Base-by-base conservation (phyloP, 495 filamentous ascomycete species). In the Annulohypoxylon maeteangense region DNA sequence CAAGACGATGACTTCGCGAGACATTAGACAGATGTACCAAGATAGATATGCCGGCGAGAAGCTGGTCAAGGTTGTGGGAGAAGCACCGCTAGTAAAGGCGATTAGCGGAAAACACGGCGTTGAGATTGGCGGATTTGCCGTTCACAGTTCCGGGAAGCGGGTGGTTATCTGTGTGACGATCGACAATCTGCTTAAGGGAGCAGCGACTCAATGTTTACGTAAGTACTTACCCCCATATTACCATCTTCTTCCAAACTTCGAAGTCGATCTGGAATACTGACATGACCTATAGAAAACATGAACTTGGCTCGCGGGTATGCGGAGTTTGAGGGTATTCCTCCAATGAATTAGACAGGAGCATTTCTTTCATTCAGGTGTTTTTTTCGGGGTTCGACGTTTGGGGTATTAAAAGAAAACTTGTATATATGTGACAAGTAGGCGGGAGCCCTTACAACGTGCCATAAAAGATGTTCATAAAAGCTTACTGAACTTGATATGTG, bases 111-210 rank as follows among this genome's bases (percentile, higher is more conserved):
- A 90, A 81, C 95, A 99, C 76, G 94, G 94, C 7, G 89, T 97
- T 18, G 93, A 98, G 83, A 93, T 99, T 80, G 95, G 95, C 65
- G 94, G 94, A 23, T 98, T 98, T 74, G 93, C 90, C 44, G 94
- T 98, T 44, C 92, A 97, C 82, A 92, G 88, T 64, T 86, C 86
- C 25, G 95, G 95, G 50, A 94, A 93, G 85, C 86, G 95, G 34
- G 95, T 95, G 0, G 95, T 99, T 55, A 89, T 99, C 11, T 97
- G 94, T 78, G 94, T 91, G 20, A 97, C 95, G n/a, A 98, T 99
- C 72, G 95, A 99, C 79, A 98, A 99, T 81, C 83, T 98, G 67
- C 85, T 97, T 60, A 99, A 99, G 88, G 95, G 95, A 40, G 95
- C 95, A 40, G 94, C 93, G 6, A 99, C 95, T 53, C 95, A 98